These are phyloP conservation scores for Pleurozium schreberi DNA, from an alignment of 225 moss, liverwort and hornwort species.

Conservation along the genomic window DNA sequence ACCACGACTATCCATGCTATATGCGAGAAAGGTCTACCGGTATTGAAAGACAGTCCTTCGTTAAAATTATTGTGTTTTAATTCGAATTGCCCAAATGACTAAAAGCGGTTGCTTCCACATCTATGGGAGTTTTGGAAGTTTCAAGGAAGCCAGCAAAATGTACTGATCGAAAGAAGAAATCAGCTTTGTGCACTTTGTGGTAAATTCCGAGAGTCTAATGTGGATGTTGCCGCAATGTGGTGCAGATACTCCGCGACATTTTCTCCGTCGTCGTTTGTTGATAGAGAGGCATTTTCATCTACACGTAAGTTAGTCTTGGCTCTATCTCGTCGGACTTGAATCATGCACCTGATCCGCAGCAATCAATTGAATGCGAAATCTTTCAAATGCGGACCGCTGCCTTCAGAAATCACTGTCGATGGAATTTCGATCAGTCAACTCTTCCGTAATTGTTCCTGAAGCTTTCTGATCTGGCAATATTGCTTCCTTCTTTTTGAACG, in stretches of 20 bases:
- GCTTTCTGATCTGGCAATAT: neutral
- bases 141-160: neutral
- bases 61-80: neutral
- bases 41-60: neutral
- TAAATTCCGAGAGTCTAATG: neutral
- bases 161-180: neutral
- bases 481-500: neutral
- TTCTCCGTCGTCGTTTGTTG: neutral
- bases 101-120: neutral
- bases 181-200: neutral
- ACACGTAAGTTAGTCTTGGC: neutral
- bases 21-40: neutral
- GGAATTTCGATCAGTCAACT: neutral
- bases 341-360: neutral
- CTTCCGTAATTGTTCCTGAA: neutral
- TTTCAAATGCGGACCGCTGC: neutral
- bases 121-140: too few relatives aligned
- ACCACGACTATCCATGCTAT: neutral
- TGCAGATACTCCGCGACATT: slow-evolving; percentile 20
- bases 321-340: neutral
- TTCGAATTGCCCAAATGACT: neutral
- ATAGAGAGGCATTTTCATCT: neutral
- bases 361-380: neutral
- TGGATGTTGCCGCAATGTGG: neutral
- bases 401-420: neutral